Evolutionary conservation across 805 yeast species (phyloP), one percentile per base, ranked within the genome.

Genomic region (Candida corydali): DNA sequence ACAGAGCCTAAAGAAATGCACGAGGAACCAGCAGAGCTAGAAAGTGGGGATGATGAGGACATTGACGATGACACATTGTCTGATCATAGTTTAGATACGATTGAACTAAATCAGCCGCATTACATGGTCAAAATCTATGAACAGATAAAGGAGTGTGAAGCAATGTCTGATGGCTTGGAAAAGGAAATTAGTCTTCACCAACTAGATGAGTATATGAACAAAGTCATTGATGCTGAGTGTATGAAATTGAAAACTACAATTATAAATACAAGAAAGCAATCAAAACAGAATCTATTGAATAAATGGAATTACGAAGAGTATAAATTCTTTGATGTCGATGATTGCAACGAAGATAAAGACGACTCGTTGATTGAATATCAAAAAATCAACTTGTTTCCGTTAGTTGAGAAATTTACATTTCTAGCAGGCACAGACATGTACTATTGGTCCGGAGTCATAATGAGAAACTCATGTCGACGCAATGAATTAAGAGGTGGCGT

Each of bases 361-460:
- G 63, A 61, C 31, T 61, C 71, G 1, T 55, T 66, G 30, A 59
- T 66, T 18, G 75, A 76, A 17, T 71, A 67, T 43, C 68, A 70
- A 38, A 59, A 62, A 37, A 61, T 80, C 19, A 87, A 91, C 55
- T 63, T 91, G 18, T 91, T 93, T 63, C 96, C 95, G 8, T 62
- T 91, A 46, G 97, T 91, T 26, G 98, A 91, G 58, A 80, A 85
- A 57, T 91, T 86, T 55, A 91, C 98, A 0, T 69, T 74, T 36
- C 63, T 70, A 32, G 76, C 82, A 46, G 78, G 86, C 3, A 76
- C 81, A 29, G 96, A 89, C 47, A 78, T 88, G 69, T 82, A 84
- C 47, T 88, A 89, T 59, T 91, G 98, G 98, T 86, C 97, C 2
- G 93, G 96, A 3, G 95, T 91, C n/a, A 87, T 89, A 26, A 93